Evolutionary conservation across 78 protist species (phyloP).

Genomic region (Protostelium mycophagum): DNA sequence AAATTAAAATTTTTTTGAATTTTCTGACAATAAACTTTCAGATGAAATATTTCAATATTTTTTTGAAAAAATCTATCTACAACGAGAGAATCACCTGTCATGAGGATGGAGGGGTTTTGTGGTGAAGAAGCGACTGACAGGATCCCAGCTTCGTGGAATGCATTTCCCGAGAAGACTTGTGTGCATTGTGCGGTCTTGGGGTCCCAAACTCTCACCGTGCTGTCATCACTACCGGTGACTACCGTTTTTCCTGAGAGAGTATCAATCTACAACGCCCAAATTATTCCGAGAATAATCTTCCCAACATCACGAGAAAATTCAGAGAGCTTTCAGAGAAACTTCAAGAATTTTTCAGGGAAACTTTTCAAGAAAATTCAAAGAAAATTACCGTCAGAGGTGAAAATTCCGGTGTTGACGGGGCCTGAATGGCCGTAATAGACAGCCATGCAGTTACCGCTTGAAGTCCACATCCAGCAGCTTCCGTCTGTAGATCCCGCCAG

Average conservation of each 20-base stretch:
- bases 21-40: too few species aligned
- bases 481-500: constrained; percentile 61
- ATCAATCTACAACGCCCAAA: too few species aligned
- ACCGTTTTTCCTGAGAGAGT: constrained; percentile 10
- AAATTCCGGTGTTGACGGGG: constrained; percentile 51
- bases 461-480: constrained; percentile 63
- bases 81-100: constrained; percentile 3
- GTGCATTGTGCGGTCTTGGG: constrained; percentile 27
- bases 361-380: background rate
- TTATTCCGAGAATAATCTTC: too few species aligned
- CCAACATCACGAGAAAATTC: too few species aligned
- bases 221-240: constrained; percentile 56
- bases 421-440: constrained; percentile 58
- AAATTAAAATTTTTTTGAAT: too few species aligned
- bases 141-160: constrained; percentile 32
- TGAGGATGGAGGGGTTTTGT: background rate
- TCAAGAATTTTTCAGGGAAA: background rate
- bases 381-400: constrained; percentile 42
- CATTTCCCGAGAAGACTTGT: constrained; percentile 22
- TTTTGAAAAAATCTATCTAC: too few species aligned
- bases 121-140: constrained; percentile 3
- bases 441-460: constrained; percentile 23
- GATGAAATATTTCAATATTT: too few species aligned
- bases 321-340: background rate
- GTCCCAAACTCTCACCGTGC: constrained; percentile 54